A percentile compares a stretch with the other conserved stretches of the same genome.
These are phyloP conservation scores for Actinidia arguta DNA, from an alignment of 179 eudicot genomes.

Conservation along the genomic window DNA sequence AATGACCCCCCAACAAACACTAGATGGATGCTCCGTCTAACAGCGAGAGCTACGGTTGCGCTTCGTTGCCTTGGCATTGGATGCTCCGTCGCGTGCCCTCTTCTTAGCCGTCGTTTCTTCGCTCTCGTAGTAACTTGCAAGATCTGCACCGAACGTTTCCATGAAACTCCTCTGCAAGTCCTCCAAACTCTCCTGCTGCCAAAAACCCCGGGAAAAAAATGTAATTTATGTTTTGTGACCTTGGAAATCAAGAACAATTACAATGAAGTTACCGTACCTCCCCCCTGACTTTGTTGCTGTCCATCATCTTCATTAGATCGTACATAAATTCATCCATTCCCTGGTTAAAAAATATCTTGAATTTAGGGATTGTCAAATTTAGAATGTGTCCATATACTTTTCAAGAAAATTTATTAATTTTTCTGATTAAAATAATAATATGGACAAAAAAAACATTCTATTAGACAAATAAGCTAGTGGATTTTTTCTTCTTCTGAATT, in stretches of 20 bases:
- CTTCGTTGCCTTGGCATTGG: constrained; percentile 30
- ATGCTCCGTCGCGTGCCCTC: constrained; percentile 42
- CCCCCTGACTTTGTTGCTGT: constrained; percentile 46
- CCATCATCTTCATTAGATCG: constrained; percentile 87
- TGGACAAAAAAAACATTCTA: too few relatives aligned
- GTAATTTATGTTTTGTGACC: not conserved
- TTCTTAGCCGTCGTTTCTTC: constrained; percentile 50
- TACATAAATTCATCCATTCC: constrained; percentile 87
- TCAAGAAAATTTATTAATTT: too few relatives aligned
- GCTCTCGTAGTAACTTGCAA: constrained; percentile 42
- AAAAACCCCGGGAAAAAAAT: constrained; percentile 14
- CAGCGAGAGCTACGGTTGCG: constrained; percentile 15
- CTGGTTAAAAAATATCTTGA: constrained; percentile 42
- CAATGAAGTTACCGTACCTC: constrained; percentile 38
- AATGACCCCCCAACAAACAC: not conserved
- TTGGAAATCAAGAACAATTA: not conserved
- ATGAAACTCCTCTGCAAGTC: constrained; percentile 85
- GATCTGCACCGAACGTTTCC: constrained; percentile 84
- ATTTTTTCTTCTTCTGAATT: too few relatives aligned
- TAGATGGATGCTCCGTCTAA: not conserved
- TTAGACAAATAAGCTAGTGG: too few relatives aligned
- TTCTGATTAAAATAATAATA: too few relatives aligned
- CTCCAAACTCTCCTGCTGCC: constrained; percentile 75
- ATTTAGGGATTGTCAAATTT: not conserved
- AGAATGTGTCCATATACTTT: not conserved